Conservation (phyloP, 139 green algal genomes). For the Chlamydomonas asymmetrica region DNA sequence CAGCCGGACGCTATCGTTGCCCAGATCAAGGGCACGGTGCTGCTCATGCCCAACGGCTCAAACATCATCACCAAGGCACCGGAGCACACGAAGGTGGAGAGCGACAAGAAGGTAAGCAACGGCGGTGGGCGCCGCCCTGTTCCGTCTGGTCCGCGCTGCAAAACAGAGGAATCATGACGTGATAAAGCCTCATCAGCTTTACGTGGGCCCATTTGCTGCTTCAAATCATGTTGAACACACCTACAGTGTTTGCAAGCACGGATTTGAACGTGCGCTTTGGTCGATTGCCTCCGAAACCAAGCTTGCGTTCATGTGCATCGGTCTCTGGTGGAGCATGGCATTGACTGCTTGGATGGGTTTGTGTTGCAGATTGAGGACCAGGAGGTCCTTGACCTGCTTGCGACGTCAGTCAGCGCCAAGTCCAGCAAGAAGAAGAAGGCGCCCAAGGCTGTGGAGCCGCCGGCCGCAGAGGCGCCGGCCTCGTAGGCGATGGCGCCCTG, state of each 20-base stretch:
- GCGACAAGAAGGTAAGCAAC: slow-evolving; percentile 71
- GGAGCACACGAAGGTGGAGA: slow-evolving; percentile 75
- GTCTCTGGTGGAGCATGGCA: too few relatives aligned
- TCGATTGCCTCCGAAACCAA: too few relatives aligned
- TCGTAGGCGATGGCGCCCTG: background rate
- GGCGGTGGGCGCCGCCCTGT: background rate
- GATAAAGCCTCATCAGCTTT: too few relatives aligned
- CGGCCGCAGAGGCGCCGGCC: slow-evolving; percentile 6
- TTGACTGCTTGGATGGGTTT: too few relatives aligned
- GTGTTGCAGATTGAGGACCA: slow-evolving; percentile 40
- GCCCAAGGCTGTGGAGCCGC: slow-evolving; percentile 30
- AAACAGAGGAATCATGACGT: background rate
- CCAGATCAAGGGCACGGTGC: slow-evolving; percentile 96
- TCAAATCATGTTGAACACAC: too few relatives aligned
- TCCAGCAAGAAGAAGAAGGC: slow-evolving; percentile 71
- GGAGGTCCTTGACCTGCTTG: slow-evolving; percentile 54
- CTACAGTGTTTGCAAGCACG: too few relatives aligned
- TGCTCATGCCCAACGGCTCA: slow-evolving; percentile 95
- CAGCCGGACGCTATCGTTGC: slow-evolving; percentile 47
- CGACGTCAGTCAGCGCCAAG: slow-evolving; percentile 41
- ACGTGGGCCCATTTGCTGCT: too few relatives aligned
- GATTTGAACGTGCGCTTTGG: too few relatives aligned
- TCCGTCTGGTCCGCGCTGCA: background rate
- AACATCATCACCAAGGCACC: slow-evolving; percentile 78
- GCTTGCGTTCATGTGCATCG: background rate